Base-by-base conservation (phyloP, 225 moss, liverwort and hornwort species). In the Bryum argenteum region DNA sequence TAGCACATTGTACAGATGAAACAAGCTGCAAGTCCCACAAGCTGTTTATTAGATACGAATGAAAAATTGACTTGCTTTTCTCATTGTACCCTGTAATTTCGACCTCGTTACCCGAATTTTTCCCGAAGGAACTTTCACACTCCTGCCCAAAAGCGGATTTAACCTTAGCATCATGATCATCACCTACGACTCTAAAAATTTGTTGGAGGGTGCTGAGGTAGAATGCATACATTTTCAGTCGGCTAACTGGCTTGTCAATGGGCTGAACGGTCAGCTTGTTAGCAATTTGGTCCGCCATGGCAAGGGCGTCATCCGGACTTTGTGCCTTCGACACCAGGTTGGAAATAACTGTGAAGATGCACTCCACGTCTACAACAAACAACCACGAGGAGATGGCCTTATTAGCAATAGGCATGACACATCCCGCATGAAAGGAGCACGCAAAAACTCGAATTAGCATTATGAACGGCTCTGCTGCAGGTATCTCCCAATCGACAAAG, bases 291-390 rank as follows among this genome's bases (percentile, higher is more conserved):
- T 94, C 94, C 44, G 97, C 94, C 92, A 98, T 98, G 45, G 92
- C 97, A 67, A 92, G 83, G 8, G 97, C 97, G 47, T 98, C 94
- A 81, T 98, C 97, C 43, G 97, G 97, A 83, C 94, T 98, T 72
- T 88, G 94, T 18, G 92, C 97, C 75, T 91, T 98, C 3, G 94
- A 94, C 8, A 98, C 97, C 70, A 98, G 77, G 67, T 98, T 98
- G 67, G 90, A 87, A 62, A 98, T 94, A 18, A 98, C 94, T 11
- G 97, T 98, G 28, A 98, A 98, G 24, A 98, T 94, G 79, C 97
- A 98, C 78, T 98, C 97, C 92, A 98, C 83, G 72, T 98, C 94
- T 86, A 64, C 52, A 75, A 21, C 65, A 73, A 66, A 79, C 45
- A 68, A 23, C 11, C 43, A 48, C 57, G 58, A n/a, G 16, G 12